Evolutionary conservation across 2,329 filamentous ascomycete genomes (phyloP).

Genomic region (Epichloe gansuensis): DNA sequence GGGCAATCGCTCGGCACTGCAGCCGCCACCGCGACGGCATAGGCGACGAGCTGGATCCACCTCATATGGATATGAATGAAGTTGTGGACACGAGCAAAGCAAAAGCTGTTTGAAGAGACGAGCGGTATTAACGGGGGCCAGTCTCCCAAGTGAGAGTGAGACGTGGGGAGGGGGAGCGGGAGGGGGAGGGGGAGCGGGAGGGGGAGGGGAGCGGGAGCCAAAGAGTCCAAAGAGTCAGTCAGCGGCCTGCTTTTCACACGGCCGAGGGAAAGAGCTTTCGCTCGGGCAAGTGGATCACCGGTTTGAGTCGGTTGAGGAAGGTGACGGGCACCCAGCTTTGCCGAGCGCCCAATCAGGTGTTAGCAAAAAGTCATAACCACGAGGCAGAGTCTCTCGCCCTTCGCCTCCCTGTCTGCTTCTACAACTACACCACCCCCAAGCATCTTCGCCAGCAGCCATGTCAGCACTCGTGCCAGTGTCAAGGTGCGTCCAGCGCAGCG

Average conservation of each 20-base stretch:
- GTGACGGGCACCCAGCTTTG: neutral
- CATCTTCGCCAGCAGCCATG: conserved; percentile 16
- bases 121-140: no score
- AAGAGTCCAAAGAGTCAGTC: no score
- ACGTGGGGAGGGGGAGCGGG: no score
- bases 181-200: no score
- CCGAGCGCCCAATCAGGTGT: conserved; percentile 6
- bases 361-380: conserved; percentile 5
- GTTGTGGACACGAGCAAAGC: neutral
- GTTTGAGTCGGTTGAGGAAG: neutral
- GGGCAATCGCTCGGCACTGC: conserved; percentile 19
- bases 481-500: conserved; percentile 26
- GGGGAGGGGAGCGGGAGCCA: no score
- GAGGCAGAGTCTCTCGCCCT: neutral
- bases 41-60: conserved; percentile 10
- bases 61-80: neutral
- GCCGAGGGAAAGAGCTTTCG: neutral
- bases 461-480: conserved; percentile 24
- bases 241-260: no score
- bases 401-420: neutral
- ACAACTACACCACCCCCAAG: neutral
- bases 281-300: neutral
- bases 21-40: conserved; percentile 20
- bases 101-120: no score
- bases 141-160: no score